Percentiles rank a stretch among this genome's conserved stretches.
Conservation (phyloP, 805 yeast species). For the Naumovozyma baii region DNA sequence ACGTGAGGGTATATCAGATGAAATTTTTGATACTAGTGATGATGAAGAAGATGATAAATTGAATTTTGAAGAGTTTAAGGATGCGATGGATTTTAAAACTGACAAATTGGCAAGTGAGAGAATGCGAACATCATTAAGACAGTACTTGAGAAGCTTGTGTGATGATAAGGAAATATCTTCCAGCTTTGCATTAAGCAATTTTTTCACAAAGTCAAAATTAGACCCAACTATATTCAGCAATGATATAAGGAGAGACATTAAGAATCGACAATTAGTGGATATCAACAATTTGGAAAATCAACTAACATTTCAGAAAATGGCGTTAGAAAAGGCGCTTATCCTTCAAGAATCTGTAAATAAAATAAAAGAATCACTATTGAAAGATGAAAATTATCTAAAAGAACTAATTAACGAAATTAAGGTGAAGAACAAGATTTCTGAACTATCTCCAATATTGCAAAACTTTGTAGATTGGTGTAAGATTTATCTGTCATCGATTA, state of each 20-base stretch:
- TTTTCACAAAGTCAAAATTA: slow-evolving; percentile 34
- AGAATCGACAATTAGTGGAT: slow-evolving; percentile 53
- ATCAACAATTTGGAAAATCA: slow-evolving; percentile 51
- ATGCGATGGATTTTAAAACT: slow-evolving; percentile 15
- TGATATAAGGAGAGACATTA: slow-evolving; percentile 38
- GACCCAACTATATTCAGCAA: slow-evolving; percentile 17
- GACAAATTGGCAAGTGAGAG: slow-evolving; percentile 55
- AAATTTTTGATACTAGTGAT: slow-evolving; percentile 1
- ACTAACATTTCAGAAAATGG: slow-evolving; percentile 60
- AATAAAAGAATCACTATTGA: slow-evolving; percentile 46
- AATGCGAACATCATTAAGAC: slow-evolving; percentile 66
- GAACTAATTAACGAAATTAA: slow-evolving; percentile 61
- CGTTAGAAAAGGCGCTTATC: slow-evolving; percentile 45
- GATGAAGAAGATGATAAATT: slow-evolving; percentile 6
- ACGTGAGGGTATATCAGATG: slow-evolving; percentile 1
- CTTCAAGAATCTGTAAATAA: slow-evolving; percentile 49
- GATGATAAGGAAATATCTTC: slow-evolving; percentile 47
- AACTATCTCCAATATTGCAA: slow-evolving; percentile 56
- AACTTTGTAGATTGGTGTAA: slow-evolving; percentile 75
- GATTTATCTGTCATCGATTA: slow-evolving; percentile 72
- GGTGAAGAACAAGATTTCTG: slow-evolving; percentile 38
- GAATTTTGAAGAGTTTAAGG: slow-evolving; percentile 18
- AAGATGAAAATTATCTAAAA: slow-evolving; percentile 45
- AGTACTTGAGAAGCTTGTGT: slow-evolving; percentile 50
- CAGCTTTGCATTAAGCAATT: slow-evolving; percentile 42